Base-by-base conservation (phyloP, 2,329 filamentous ascomycete species). In the Epicoccum nigrum region DNA sequence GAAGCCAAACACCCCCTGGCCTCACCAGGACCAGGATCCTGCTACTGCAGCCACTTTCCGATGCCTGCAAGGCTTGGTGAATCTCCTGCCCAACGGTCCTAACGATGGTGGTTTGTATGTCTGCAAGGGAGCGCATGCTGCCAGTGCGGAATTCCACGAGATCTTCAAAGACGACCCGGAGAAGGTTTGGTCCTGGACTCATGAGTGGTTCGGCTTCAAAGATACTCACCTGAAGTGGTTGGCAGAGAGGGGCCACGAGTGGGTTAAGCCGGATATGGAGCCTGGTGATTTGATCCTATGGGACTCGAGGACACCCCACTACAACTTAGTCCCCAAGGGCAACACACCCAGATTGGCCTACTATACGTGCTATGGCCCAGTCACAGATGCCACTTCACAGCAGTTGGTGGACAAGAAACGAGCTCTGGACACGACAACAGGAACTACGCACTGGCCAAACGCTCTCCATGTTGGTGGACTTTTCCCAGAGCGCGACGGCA, bases 201-300 rank as follows among this genome's bases (percentile, higher is more conserved):
- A 44, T 11, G 41, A 35, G 31, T 44, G 41, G 41, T 44, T 34
- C 12, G 41, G 41, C 2, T 44, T 44, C 31, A 44, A 20, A 7
- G 7, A 8, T 7, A 16, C 21, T 7, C 30, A 31, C 3, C 16
- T 44, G 30, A 19, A 33, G 6, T 44, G 31, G 41, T 15, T 44
- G 9, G 31, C 27, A 11, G 23, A 44, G 15, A 34, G 23, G 4
- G 31, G 37, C 3, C 23, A 28, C 23, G 23, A 39, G 7, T 39
- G 37, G 37, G 37, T 39, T n/a, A 28, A 39, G 11, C 37, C 37
- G 8, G 28, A 23, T 15, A 28, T 39, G 37, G 37, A 39, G 12
- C 37, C 37, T 3, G 37, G 37, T 15, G 23, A 39, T 28, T 23
- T 39, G 7, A 39, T 39, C 12, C 7, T 39, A 15, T 39, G 37